Conservation (phyloP, 305 asterid species). For the Coffea humblotiana region DNA sequence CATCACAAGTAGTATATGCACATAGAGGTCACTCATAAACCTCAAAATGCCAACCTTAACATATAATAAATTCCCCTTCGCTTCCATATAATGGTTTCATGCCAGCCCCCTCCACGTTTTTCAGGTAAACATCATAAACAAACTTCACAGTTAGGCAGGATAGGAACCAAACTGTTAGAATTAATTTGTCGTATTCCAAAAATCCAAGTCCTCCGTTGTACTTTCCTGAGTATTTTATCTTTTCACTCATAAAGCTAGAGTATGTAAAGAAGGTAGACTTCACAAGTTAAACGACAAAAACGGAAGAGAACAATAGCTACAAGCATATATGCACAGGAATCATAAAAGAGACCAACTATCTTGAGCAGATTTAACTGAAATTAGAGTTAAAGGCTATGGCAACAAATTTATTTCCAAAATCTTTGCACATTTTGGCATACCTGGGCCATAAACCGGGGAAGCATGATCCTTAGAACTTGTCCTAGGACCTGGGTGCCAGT, state of each 20-base stretch:
- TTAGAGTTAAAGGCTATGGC: background rate
- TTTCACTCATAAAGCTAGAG: background rate
- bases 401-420: background rate
- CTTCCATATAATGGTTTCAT: background rate
- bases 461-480: conserved; percentile 82
- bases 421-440: conserved; percentile 27
- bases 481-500: conserved; percentile 85
- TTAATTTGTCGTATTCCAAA: background rate
- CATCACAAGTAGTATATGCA: background rate
- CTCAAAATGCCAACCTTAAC: too few relatives aligned
- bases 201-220: background rate
- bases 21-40: background rate
- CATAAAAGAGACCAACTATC: background rate
- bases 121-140: background rate
- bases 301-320: background rate
- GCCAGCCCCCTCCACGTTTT: background rate
- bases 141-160: background rate
- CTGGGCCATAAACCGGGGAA: conserved; percentile 94
- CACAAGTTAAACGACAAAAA: background rate
- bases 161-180: background rate
- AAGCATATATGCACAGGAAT: background rate
- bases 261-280: background rate
- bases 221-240: background rate
- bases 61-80: too few relatives aligned
- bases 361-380: background rate